A percentile compares a stretch with the other conserved stretches of the same genome.
Conservation (phyloP, 2,329 filamentous ascomycete genomes). For the Exserohilum turcica region DNA sequence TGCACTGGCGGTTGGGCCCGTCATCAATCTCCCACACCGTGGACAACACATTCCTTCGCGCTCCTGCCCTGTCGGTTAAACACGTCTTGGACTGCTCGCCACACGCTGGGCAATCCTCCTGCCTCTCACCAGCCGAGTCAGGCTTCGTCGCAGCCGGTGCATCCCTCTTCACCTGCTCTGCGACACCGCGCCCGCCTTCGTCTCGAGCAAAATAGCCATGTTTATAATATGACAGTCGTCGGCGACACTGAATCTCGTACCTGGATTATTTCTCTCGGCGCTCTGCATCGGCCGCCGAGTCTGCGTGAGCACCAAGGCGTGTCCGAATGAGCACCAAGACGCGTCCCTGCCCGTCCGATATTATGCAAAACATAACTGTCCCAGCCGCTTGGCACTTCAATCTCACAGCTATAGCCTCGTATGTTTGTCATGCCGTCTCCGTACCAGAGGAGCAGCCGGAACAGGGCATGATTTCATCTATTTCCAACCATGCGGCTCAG, state of each 20-base stretch:
- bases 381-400: constrained; percentile 7
- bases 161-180: no score
- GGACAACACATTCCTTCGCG: constrained; percentile 6
- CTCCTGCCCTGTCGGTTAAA: constrained; percentile 8
- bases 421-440: constrained; percentile 16
- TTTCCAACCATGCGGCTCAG: not conserved
- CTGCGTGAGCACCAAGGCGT: not conserved
- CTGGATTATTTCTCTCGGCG: no score
- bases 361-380: constrained; percentile 15
- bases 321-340: constrained; percentile 2
- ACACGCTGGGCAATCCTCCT: constrained; percentile 2
- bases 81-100: constrained; percentile 4
- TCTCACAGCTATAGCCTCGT: constrained; percentile 4
- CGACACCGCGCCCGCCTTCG: no score
- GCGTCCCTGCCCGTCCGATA: constrained; percentile 10
- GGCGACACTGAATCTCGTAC: not conserved
- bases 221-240: no score
- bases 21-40: constrained; percentile 11
- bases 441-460: constrained; percentile 2
- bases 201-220: no score
- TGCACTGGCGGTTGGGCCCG: constrained; percentile 7
- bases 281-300: no score
- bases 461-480: not conserved
- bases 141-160: not conserved
- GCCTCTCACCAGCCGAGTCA: not conserved